Evolutionary conservation across 2,329 filamentous ascomycete genomes (phyloP), one percentile per base, ranked within the genome.

Genomic region (Ophiosphaerella korrae): DNA sequence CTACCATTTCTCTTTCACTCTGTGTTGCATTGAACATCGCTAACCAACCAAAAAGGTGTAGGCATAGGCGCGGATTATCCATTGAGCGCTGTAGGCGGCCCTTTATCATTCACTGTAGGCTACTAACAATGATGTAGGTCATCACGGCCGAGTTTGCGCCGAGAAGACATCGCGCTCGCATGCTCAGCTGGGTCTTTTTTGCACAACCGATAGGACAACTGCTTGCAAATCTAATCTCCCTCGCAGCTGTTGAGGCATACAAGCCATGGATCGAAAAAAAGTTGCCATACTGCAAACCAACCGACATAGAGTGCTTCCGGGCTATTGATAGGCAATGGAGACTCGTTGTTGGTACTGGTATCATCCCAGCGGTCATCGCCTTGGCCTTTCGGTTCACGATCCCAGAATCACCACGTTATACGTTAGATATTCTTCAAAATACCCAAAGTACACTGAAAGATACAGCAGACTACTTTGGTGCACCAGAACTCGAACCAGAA

Each of bases 141-240:
- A 75, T 77, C 16, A 72, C 71, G 4, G 62, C 68, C 3, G 74
- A 77, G 43, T 76, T 74, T 62, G 68, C 74, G 3, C 72, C 74
- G 2, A 58, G 68, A 13, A 68, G 67, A 42, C 63, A 66, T 40
- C 63, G 75, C 23, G 74, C 68, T 2, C 60, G 74, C n/a, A 77
- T 77, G 74, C 53, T 77, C 52, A 67, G 68, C 26, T 69, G 70
- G 45, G 73, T 77, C 1, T 77, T 77, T 55, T 67, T 76, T 34
- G 75, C 75, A 48, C 75, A 77, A 41, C 74, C 74, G 3, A 57
- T 77, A 14, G 75, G 75, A 5, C 75, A 77, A 42, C 51, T 67
- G 8, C 57, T 70, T 16, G 65, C 66, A 38, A 70, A 68, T 35
- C 58, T 71, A 7, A 54, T 71, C 3, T 69, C 68, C 7, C 34